phyloP scores from a whole-genome alignment of 768 basidiomycete genomes.

The Lactarius hengduanensis region DNA sequence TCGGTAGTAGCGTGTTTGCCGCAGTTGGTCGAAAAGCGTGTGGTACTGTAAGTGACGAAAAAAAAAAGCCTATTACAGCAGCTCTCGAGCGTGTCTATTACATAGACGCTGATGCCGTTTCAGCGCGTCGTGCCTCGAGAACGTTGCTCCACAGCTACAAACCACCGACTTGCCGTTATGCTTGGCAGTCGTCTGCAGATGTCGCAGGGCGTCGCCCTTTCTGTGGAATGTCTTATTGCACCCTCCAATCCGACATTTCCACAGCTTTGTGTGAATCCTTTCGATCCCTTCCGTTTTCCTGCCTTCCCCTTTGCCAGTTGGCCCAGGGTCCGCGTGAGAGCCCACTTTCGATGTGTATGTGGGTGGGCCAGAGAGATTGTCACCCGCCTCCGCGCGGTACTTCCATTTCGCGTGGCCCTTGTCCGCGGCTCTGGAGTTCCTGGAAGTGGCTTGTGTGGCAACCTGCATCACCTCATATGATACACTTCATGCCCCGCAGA shows the following conservation, averaged over 20 bases:
- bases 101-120: conserved; percentile 26
- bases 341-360: conserved; percentile 12
- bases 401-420: conserved; percentile 24
- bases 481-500: not conserved
- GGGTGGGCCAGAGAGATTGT: conserved; percentile 10
- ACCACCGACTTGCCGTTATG: conserved; percentile 23
- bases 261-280: conserved; percentile 22
- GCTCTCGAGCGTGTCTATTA: not conserved
- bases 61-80: not conserved
- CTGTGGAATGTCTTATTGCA: conserved; percentile 23
- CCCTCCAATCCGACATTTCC: conserved; percentile 23
- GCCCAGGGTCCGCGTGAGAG: conserved; percentile 1
- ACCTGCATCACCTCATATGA: conserved; percentile 12
- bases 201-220: conserved; percentile 22
- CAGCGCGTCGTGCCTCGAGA: conserved; percentile 24
- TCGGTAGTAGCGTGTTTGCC: not conserved
- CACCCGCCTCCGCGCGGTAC: conserved; percentile 8
- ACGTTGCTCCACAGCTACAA: conserved; percentile 23
- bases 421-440: conserved; percentile 8
- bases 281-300: conserved; percentile 17
- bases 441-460: conserved; percentile 8
- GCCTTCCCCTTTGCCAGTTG: conserved; percentile 4
- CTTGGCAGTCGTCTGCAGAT: conserved; percentile 23
- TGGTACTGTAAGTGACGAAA: not conserved
- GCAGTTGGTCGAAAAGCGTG: not conserved